Base-by-base conservation (phyloP, 495 filamentous ascomycete genomes). In the Gamarada debralockiae region DNA sequence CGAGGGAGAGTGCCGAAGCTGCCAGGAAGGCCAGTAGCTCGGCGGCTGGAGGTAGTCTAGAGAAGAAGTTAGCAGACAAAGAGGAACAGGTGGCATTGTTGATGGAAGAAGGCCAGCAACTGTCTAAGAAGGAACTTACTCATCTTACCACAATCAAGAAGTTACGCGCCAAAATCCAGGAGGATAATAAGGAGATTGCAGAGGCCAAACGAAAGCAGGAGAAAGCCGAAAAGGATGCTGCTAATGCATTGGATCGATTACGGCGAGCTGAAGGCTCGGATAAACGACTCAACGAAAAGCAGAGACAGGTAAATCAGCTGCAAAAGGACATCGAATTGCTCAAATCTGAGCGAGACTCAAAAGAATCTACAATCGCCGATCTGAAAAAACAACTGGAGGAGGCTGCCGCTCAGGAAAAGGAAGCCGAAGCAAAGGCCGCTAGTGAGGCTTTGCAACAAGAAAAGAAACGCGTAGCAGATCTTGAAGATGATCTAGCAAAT, bases 81-180 rank as follows among this genome's bases (percentile, higher is more conserved):
- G 90, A 97, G 55, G 89, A 92, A 58, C 86, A 89, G 57, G 93
- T 97, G 52, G 87, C 90, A 4, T 73, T 91, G 37, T 71, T 98
- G 13, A 85, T 98, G 68, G 85, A 95, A 61, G 93, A 98, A 69
- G 93, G 95, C 0, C 89, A 96, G 63, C 91, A 88, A 54, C 76
- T 97, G 10, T 87, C 86, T 3, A 88, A 85, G 59, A 85, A 82
- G 14, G 93, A 97, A 59, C 77, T 97, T 60, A 86, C 87, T 58
- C 84, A 93, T 55, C 75, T 90, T 36, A 84, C 81, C 13, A 84
- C 83, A 2, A 84, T 97, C 56, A 96, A 92, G 71, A 92, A 89
- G 64, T 67, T 97, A 42, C 80, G 91, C 12, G 61, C 66, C 1
- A 83, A 86, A 59, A 60, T 75, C 22, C 66, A 65, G 39, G 78